phyloP scores from a whole-genome alignment of 768 basidiomycete genomes.

The Termitomyces sp. region DNA sequence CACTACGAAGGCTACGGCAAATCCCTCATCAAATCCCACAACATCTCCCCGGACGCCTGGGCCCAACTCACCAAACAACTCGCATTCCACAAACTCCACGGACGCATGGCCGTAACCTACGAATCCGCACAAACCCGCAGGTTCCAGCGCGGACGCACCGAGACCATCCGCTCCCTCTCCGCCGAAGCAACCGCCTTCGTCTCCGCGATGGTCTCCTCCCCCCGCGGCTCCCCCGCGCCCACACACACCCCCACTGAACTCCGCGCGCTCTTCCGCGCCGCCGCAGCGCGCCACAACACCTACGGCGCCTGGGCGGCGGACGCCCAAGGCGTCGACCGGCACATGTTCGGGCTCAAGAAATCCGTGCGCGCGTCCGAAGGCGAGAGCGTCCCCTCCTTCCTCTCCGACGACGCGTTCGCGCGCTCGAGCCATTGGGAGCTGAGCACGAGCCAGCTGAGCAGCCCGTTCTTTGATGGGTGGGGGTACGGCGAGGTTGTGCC shows the following conservation, averaged over 20 bases:
- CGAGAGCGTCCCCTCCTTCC: conserved; percentile 70
- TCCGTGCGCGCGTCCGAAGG: conserved; percentile 33
- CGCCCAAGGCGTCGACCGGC: conserved; percentile 93
- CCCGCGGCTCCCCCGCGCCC: background rate
- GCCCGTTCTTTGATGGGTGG: conserved; percentile 86
- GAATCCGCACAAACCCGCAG: conserved; percentile 94
- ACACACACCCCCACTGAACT: too few species aligned
- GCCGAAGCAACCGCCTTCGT: conserved; percentile 82
- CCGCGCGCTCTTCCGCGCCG: too few species aligned
- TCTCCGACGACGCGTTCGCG: conserved; percentile 64
- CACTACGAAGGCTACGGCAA: conserved; percentile 92
- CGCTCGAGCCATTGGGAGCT: conserved; percentile 88
- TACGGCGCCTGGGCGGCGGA: conserved; percentile 92
- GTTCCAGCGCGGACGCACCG: conserved; percentile 86
- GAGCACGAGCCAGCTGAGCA: conserved; percentile 83
- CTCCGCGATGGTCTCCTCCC: conserved; percentile 69
- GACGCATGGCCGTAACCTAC: conserved; percentile 77
- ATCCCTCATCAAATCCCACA: conserved; percentile 73
- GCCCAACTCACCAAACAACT: conserved; percentile 94
- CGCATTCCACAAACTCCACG: conserved; percentile 84
- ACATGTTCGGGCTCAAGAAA: conserved; percentile 88
- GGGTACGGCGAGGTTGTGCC: conserved; percentile 79
- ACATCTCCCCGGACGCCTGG: conserved; percentile 90
- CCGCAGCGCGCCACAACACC: too few species aligned
- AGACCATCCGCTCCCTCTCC: conserved; percentile 87